These are phyloP conservation scores for Neoboletus brunneissimus DNA, from an alignment of 768 basidiomycete species.

Conservation along the genomic window DNA sequence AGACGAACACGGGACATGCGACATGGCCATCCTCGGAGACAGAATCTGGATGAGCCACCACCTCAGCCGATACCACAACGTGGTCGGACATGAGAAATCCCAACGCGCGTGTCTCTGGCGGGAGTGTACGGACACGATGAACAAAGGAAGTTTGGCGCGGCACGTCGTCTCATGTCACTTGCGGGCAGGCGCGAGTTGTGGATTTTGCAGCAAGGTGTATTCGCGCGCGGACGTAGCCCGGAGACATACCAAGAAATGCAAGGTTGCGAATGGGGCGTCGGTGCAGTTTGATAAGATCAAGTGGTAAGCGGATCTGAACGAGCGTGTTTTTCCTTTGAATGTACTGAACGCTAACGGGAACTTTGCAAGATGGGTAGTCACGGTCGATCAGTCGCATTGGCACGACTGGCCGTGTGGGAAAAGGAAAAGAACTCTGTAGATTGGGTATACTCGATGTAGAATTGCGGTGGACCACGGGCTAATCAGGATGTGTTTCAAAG, in stretches of 20 bases:
- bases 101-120: constrained; percentile 20
- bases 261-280: constrained; percentile 16
- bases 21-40: constrained; percentile 18
- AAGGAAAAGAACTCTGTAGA: neutral
- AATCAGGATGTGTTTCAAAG: neutral
- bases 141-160: constrained; percentile 26
- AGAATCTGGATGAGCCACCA: constrained; percentile 26
- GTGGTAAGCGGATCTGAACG: neutral
- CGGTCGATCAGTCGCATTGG: neutral
- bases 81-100: constrained; percentile 19
- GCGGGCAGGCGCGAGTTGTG: constrained; percentile 18
- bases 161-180: constrained; percentile 27
- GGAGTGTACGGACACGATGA: constrained; percentile 24
- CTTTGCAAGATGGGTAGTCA: neutral
- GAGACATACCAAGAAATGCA: constrained; percentile 28
- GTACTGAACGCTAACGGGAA: neutral
- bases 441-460: neutral
- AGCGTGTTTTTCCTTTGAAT: neutral
- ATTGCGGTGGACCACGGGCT: neutral
- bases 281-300: neutral
- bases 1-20: constrained; percentile 18
- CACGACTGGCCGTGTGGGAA: neutral
- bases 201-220: constrained; percentile 24
- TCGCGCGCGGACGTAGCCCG: constrained; percentile 26
- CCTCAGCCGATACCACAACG: constrained; percentile 16